Conservation (phyloP, 495 filamentous ascomycete species). For the Cryomyces antarcticus region DNA sequence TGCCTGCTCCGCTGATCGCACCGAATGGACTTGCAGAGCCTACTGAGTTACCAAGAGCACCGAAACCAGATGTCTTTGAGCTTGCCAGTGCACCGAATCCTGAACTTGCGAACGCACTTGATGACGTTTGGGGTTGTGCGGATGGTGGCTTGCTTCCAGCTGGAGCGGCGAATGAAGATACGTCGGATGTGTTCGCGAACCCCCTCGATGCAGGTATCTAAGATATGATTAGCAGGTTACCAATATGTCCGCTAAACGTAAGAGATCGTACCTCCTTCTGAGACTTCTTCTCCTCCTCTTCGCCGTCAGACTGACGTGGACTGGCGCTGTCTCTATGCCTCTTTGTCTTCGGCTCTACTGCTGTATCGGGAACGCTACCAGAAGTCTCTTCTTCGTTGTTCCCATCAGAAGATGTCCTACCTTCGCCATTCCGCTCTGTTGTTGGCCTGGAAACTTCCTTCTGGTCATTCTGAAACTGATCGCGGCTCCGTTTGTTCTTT, state of each 20-base stretch:
- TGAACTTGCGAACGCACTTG: slow-evolving; percentile 33
- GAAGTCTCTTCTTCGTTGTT: neutral
- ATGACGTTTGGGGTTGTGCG: slow-evolving; percentile 17
- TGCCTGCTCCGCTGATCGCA: neutral
- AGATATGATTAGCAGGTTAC: neutral
- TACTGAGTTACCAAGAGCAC: slow-evolving; percentile 24
- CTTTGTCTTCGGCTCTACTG: slow-evolving; percentile 10
- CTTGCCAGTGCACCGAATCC: slow-evolving; percentile 28
- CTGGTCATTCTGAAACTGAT: slow-evolving; percentile 5
- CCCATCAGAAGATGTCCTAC: no score
- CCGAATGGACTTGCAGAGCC: slow-evolving; percentile 4
- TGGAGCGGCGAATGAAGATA: slow-evolving; percentile 14
- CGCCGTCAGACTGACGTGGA: neutral
- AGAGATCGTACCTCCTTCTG: slow-evolving; percentile 5
- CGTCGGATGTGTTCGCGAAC: slow-evolving; percentile 26
- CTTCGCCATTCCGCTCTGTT: neutral
- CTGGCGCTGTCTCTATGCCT: slow-evolving; percentile 10
- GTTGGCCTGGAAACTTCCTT: neutral
- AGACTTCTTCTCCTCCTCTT: slow-evolving; percentile 1
- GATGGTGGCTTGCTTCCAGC: slow-evolving; percentile 9
- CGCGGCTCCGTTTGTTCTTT: slow-evolving; percentile 14
- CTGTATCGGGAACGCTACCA: neutral
- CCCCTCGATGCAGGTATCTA: slow-evolving; percentile 26
- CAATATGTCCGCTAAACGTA: no score
- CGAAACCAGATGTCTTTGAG: slow-evolving; percentile 31